Percentiles rank a stretch among this genome's conserved stretches.
These are phyloP conservation scores for Aureobasidium melanogenum DNA, from an alignment of 2,329 filamentous ascomycete species.

Conservation along the genomic window DNA sequence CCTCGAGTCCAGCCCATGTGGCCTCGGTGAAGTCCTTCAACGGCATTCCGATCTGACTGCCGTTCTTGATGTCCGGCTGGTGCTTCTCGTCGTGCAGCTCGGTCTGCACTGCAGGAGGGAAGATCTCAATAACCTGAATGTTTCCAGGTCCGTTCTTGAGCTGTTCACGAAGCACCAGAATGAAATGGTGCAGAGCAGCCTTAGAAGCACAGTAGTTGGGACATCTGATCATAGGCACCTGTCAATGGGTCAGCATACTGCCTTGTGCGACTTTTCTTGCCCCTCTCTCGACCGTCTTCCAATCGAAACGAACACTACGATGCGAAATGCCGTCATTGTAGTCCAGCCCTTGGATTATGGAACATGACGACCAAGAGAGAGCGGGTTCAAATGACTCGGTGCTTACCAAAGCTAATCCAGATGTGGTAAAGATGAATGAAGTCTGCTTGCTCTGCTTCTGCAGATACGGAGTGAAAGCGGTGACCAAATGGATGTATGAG, in stretches of 20 bases:
- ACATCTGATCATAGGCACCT: conserved; percentile 34
- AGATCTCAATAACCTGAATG: conserved; percentile 47
- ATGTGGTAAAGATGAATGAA: conserved; percentile 40
- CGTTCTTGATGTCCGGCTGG: conserved; percentile 42
- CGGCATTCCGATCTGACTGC: conserved; percentile 45
- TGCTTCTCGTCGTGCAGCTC: conserved; percentile 48
- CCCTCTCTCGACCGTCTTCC: neutral
- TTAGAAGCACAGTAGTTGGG: conserved; percentile 49
- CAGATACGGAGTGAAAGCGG: conserved; percentile 42
- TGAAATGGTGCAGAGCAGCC: conserved; percentile 46
- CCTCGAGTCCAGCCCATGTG: conserved; percentile 36
- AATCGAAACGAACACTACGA: neutral
- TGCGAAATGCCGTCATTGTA: neutral
- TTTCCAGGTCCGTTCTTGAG: conserved; percentile 36
- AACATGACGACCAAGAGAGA: neutral
- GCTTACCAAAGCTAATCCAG: conserved; percentile 39
- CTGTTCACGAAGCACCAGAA: conserved; percentile 44
- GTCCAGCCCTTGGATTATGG: neutral
- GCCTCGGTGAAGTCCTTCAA: conserved; percentile 43
- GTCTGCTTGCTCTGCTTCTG: conserved; percentile 36
- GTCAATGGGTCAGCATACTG: neutral
- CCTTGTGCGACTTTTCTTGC: neutral
- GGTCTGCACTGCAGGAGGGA: conserved; percentile 48
- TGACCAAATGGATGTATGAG: conserved; percentile 40
- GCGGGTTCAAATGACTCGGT: neutral